Evolutionary conservation across 805 yeast genomes (phyloP), one percentile per base, ranked within the genome.

Genomic region (Starmerella vitae): DNA sequence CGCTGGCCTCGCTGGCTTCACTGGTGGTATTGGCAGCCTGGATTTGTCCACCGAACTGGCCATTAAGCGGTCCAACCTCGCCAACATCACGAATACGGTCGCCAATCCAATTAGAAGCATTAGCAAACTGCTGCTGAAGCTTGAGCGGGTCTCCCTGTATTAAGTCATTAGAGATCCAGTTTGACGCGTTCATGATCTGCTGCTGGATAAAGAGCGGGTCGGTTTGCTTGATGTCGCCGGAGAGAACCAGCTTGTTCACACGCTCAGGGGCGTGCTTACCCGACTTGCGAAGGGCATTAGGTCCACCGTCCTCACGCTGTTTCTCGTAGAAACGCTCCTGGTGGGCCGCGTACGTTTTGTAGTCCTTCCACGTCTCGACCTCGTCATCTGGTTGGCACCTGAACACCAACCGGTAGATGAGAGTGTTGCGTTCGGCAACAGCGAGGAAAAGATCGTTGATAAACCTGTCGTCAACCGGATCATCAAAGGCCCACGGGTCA

Each of bases 361-460:
- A 91, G 41, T 84, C 94, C 41, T 71, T 71, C 99, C 99, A 91
- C 0, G 85, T 71, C 19, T 67, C 67, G n/a, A 88, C 97, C 5
- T 73, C 66, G 56, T 88, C 84, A 59, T 91, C 98, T 0, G 99
- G 99, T 55, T 93, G 98, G 45, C 83, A 75, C 47, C 86, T 86
- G 68, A 91, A 91, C 1, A 91, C 81, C 57, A 78, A 66, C 44
- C 95, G 68, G 62, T 72, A 91, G 1, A 93, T 63, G 43, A 72
- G 67, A 0, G 97, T 84, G 54, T 91, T 91, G 51, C 86, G 68
- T 38, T 78, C 64, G 0, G 98, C 96, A 4, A 77, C 77, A 1
- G 51, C 51, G 55, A 68, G 71, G 95, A 95, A 88, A 6, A 77
- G 57, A 50, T 84, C 95, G 50, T 81, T 86, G 52, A 74, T 83